Evolutionary conservation across 108 stramenopile species (phyloP).

Genomic region (Skeletonema costatum): DNA sequence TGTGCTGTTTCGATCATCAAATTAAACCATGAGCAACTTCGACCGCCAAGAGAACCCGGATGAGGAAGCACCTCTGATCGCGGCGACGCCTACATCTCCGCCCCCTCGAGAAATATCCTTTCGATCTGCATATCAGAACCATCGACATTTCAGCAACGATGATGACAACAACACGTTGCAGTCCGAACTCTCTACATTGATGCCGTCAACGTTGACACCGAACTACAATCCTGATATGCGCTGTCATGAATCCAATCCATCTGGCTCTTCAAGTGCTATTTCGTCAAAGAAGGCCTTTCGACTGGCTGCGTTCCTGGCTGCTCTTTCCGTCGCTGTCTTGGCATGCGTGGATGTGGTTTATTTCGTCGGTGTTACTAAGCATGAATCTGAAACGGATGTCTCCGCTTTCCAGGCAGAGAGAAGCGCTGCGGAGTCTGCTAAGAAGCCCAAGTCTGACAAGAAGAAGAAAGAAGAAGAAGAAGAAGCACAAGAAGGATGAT

Average conservation of each 20-base stretch:
- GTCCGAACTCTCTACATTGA: slow-evolving; percentile 23
- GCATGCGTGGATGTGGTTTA: slow-evolving; percentile 6
- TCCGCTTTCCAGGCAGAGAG: background rate
- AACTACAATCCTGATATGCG: slow-evolving; percentile 5
- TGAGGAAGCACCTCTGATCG: slow-evolving; percentile 11
- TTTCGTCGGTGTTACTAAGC: background rate
- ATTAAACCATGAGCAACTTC: background rate
- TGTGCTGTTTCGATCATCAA: background rate
- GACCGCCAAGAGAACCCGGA: background rate
- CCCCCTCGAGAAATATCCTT: slow-evolving; percentile 38
- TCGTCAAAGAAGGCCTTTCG: slow-evolving; percentile 24
- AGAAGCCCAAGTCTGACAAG: background rate
- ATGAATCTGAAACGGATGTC: background rate
- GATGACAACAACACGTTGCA: slow-evolving; percentile 14
- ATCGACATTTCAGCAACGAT: background rate
- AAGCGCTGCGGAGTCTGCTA: background rate
- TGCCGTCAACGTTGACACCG: slow-evolving; percentile 16
- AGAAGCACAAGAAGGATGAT: background rate
- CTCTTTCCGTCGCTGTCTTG: slow-evolving; percentile 12
- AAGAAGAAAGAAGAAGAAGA: slow-evolving; percentile 7
- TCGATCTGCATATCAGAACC: slow-evolving; percentile 20
- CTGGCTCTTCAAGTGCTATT: background rate
- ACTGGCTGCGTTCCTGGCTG: slow-evolving; percentile 20
- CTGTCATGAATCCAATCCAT: background rate
- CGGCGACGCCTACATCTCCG: background rate